These are phyloP conservation scores for Cynanchum wilfordii DNA, from an alignment of 257 asterid species.

Conservation along the genomic window DNA sequence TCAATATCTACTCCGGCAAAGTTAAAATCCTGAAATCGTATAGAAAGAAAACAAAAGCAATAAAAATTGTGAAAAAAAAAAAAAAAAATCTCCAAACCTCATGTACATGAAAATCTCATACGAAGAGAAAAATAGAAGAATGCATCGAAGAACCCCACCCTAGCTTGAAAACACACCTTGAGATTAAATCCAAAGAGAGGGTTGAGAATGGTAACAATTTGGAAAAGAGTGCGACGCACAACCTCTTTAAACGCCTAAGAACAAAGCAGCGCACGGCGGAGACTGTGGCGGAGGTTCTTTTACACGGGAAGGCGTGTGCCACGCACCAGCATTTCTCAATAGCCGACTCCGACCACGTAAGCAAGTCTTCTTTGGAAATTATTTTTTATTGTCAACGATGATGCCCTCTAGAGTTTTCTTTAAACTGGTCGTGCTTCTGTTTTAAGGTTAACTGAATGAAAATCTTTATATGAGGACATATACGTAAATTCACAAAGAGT, in stretches of 20 bases:
- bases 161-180: neutral
- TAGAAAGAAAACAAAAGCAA: neutral
- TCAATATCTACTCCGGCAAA: neutral
- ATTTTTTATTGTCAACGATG: neutral
- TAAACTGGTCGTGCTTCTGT: neutral
- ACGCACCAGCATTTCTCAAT: neutral
- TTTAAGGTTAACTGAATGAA: neutral
- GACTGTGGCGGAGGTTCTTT: slow-evolving; percentile 7
- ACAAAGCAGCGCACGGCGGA: neutral
- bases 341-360: slow-evolving; percentile 5
- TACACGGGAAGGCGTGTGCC: slow-evolving; percentile 25
- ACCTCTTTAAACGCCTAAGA: neutral
- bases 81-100: neutral
- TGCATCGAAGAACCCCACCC: neutral
- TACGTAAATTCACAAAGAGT: neutral
- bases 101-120: neutral
- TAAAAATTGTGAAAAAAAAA: neutral
- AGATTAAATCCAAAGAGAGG: neutral
- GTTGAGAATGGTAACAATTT: neutral
- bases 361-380: slow-evolving; percentile 6
- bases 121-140: neutral
- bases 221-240: neutral
- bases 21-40: neutral
- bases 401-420: neutral
- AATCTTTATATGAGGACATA: neutral